A percentile compares a stretch with the other conserved stretches of the same genome.
These are phyloP conservation scores for Fusarium floridanum DNA, from an alignment of 2,329 filamentous ascomycete species.

Conservation along the genomic window DNA sequence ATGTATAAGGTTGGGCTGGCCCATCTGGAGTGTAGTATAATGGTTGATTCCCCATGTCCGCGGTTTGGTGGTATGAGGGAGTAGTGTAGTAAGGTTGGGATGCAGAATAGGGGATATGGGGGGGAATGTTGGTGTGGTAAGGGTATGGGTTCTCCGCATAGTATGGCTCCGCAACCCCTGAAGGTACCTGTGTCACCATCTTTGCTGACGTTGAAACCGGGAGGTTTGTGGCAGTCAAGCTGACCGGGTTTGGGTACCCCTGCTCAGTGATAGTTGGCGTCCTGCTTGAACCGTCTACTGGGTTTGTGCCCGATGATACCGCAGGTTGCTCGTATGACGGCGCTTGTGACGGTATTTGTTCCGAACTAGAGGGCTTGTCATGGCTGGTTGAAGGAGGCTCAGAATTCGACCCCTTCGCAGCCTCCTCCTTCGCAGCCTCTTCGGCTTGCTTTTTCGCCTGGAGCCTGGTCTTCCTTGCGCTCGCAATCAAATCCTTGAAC, in stretches of 20 bases:
- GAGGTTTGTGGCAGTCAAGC: not conserved
- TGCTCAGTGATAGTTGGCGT: not conserved
- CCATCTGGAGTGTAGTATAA: not conserved
- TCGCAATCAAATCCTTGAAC: conserved; percentile 84
- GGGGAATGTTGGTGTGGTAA: not conserved
- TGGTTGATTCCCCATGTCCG: not conserved
- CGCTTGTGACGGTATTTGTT: not conserved
- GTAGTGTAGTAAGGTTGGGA: not conserved
- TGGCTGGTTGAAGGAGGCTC: not conserved
- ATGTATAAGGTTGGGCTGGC: not conserved
- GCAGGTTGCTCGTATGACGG: not conserved
- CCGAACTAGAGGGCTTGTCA: not conserved
- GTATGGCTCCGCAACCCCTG: not conserved
- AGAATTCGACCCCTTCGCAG: conserved; percentile 10
- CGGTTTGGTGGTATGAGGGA: not conserved
- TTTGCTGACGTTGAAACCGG: not conserved
- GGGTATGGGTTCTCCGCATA: not conserved
- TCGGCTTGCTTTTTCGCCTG: conserved; percentile 52
- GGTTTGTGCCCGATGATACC: not conserved
- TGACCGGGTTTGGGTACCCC: not conserved
- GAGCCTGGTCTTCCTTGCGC: conserved; percentile 71
- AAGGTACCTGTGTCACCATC: not conserved
- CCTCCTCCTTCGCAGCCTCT: conserved; percentile 32
- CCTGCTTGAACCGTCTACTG: too few species aligned
- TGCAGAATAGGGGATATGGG: not conserved